Percentiles rank a stretch among this genome's conserved stretches.
Conservation (phyloP, 345 rosid genomes). For the Erysimum cheiranthoides region DNA sequence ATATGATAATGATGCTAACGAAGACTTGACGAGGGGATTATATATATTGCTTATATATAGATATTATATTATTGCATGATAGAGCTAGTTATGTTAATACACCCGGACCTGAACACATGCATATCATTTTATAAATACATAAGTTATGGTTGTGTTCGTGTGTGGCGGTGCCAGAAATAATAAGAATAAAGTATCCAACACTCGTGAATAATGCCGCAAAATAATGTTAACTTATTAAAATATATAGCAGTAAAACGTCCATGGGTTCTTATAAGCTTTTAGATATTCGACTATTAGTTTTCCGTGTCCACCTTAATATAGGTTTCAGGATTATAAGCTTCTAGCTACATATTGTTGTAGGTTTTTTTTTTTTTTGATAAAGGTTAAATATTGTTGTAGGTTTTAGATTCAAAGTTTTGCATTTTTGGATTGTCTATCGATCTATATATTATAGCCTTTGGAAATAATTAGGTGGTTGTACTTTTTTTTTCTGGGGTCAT, state of each 20-base stretch:
- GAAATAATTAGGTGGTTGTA: too few relatives aligned
- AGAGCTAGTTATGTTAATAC: slow-evolving; percentile 27
- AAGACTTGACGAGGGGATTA: slow-evolving; percentile 19
- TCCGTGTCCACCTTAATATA: background rate
- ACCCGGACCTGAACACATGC: slow-evolving; percentile 27
- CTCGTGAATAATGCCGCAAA: slow-evolving; percentile 30
- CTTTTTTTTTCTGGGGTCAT: too few relatives aligned
- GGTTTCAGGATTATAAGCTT: background rate
- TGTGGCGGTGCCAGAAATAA: slow-evolving; percentile 10
- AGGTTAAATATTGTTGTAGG: too few relatives aligned
- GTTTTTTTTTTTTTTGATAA: background rate
- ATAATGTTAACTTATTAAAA: background rate
- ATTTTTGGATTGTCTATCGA: too few relatives aligned
- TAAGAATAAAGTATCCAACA: slow-evolving; percentile 14
- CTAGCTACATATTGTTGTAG: background rate
- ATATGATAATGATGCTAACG: slow-evolving; percentile 23
- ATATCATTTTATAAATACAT: slow-evolving; percentile 1
- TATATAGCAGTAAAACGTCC: slow-evolving; percentile 8
- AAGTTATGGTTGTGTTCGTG: slow-evolving; percentile 24
- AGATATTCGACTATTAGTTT: slow-evolving; percentile 15
- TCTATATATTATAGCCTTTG: too few relatives aligned
- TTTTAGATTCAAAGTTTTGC: too few relatives aligned
- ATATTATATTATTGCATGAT: slow-evolving; percentile 10
- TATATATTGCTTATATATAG: slow-evolving; percentile 13
- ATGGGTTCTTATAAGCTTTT: background rate